These are phyloP conservation scores for Acanthamoeba healyi DNA, from an alignment of 208 protist genomes.

Conservation along the genomic window DNA sequence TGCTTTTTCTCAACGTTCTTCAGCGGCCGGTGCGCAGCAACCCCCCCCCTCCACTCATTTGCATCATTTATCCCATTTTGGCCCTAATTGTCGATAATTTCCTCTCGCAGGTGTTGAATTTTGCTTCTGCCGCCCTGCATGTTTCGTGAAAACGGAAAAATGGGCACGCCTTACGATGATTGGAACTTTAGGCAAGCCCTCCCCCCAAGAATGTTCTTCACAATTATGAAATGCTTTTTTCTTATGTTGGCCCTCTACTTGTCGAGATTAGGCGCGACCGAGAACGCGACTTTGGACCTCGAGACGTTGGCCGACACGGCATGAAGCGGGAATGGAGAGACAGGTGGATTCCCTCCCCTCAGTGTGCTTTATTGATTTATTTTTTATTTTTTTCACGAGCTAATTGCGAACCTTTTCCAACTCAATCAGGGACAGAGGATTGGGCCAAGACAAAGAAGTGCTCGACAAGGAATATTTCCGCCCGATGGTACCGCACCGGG, in stretches of 20 bases:
- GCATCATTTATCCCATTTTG: slow-evolving; percentile 2
- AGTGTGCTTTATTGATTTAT: not conserved
- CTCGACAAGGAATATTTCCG: slow-evolving; percentile 39
- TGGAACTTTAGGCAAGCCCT: slow-evolving; percentile 51
- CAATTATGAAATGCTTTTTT: not conserved
- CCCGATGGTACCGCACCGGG: not conserved
- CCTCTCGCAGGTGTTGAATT: not conserved
- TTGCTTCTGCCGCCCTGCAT: not conserved
- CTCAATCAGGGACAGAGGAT: not conserved
- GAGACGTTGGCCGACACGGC: slow-evolving; percentile 24
- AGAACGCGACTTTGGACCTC: slow-evolving; percentile 52
- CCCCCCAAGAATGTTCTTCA: not conserved
- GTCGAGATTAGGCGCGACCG: slow-evolving; percentile 19
- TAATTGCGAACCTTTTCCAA: no score
- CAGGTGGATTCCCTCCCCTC: not conserved
- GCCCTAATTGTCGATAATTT: not conserved
- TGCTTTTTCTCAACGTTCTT: not conserved
- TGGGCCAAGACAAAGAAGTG: not conserved
- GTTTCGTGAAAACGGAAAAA: slow-evolving; percentile 68
- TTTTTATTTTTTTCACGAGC: not conserved
- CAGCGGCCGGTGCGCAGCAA: not conserved
- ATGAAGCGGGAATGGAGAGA: slow-evolving; percentile 73
- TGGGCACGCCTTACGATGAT: slow-evolving; percentile 73
- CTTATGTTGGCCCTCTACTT: no score
- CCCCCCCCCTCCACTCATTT: not conserved